Percentiles rank a stretch among this genome's conserved stretches.
Evolutionary conservation across 1,139 yeast genomes (phyloP).

Genomic region (Geotrichum cucujoidarum): DNA sequence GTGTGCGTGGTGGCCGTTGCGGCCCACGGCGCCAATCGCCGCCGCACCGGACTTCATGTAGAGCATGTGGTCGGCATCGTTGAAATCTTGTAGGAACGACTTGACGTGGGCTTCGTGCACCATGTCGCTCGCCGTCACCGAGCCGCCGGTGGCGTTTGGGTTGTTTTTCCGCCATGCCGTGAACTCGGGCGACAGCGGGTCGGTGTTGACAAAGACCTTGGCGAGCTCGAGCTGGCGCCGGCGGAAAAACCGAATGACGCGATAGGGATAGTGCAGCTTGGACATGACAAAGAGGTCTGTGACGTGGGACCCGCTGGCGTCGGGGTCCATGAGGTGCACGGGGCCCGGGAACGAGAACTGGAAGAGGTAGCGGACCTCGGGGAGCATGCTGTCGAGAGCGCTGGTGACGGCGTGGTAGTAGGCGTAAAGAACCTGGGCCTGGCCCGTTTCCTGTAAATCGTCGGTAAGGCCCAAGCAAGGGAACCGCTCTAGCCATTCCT

Average conservation of each 20-base stretch:
- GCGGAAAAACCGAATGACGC: conserved; percentile 35
- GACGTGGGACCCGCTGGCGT: neutral
- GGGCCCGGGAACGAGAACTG: conserved; percentile 39
- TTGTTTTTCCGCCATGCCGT: no score
- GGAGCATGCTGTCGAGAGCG: conserved; percentile 37
- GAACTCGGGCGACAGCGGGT: conserved; percentile 31
- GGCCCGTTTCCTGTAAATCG: conserved; percentile 13
- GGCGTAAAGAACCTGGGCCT: conserved; percentile 28
- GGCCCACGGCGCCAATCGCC: no score
- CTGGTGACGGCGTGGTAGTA: conserved; percentile 37
- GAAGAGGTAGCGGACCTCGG: conserved; percentile 40
- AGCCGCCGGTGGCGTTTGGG: neutral
- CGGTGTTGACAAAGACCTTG: conserved; percentile 30
- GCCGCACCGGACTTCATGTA: neutral
- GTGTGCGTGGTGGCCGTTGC: neutral
- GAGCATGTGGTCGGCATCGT: neutral
- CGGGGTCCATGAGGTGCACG: conserved; percentile 30
- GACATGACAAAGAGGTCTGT: neutral
- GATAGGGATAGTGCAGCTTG: conserved; percentile 23
- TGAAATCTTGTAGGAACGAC: neutral
- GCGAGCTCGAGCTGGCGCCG: conserved; percentile 31
- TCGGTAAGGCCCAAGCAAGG: conserved; percentile 28
- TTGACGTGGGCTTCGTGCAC: conserved; percentile 19
- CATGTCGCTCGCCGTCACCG: neutral
- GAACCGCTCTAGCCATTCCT: conserved; percentile 32